phyloP scores from a whole-genome alignment of 768 basidiomycete genomes.

The Tulasnella sp. region DNA sequence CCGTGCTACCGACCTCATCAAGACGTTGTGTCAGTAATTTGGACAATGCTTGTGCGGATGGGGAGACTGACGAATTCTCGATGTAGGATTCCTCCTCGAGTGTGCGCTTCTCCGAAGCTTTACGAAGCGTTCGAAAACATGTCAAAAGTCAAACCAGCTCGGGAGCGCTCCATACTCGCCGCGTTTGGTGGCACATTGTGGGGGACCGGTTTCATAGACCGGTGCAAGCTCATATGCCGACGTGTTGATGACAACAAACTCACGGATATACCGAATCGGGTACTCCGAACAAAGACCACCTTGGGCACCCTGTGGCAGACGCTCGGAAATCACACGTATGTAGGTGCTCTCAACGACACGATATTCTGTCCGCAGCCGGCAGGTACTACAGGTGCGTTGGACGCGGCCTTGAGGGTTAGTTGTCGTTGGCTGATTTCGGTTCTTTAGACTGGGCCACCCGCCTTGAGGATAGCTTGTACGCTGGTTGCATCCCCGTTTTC shows the following conservation, averaged over 20 bases:
- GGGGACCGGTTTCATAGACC: conserved; percentile 26
- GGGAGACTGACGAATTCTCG: too few relatives aligned
- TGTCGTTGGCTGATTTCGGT: background rate
- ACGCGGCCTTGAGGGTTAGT: background rate
- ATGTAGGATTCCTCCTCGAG: conserved; percentile 23
- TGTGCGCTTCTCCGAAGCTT: conserved; percentile 22
- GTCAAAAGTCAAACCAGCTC: conserved; percentile 19
- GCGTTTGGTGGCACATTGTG: conserved; percentile 26
- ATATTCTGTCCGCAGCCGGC: conserved; percentile 25
- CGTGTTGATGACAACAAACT: conserved; percentile 18
- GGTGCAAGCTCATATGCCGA: conserved; percentile 23
- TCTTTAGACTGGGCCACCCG: conserved; percentile 27
- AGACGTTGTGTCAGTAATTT: conserved; percentile 21
- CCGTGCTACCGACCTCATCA: conserved; percentile 27
- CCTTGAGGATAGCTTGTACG: conserved; percentile 29
- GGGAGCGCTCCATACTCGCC: conserved; percentile 21
- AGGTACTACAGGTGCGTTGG: conserved; percentile 19
- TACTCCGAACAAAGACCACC: background rate
- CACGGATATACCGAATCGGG: conserved; percentile 15
- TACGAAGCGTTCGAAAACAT: conserved; percentile 21
- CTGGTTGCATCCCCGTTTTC: conserved; percentile 33
- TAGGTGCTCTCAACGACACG: conserved; percentile 22
- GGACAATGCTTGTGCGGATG: background rate
- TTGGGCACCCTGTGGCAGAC: conserved; percentile 19
- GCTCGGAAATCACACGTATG: conserved; percentile 20